phyloP scores from a whole-genome alignment of 78 protist genomes.

The Dictyostelium intermedium region DNA sequence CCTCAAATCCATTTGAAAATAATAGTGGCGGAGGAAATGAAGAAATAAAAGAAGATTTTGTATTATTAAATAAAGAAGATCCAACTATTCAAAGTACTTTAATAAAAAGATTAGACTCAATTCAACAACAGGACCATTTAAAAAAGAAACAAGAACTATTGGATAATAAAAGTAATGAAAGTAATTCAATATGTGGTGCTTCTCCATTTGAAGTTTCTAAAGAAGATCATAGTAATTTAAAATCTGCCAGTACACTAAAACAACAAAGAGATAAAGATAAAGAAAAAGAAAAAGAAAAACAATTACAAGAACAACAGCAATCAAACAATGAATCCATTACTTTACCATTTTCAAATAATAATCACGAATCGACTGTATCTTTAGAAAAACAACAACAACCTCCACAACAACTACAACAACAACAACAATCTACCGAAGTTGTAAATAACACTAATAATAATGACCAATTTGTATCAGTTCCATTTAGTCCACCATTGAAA shows the following conservation, averaged over 20 bases:
- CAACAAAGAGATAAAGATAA: neutral
- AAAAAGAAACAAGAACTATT: neutral
- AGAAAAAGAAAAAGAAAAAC: neutral
- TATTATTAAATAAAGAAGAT: neutral
- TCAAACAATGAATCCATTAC: neutral
- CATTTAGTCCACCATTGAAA: slow-evolving; percentile 8
- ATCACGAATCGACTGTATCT: neutral
- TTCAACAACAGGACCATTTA: neutral
- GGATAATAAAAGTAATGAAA: slow-evolving; percentile 7
- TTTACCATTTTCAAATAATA: neutral
- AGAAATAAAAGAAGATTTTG: neutral
- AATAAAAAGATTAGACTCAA: neutral
- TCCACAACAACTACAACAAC: neutral
- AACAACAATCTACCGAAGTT: neutral
- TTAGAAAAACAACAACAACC: neutral
- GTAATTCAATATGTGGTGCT: slow-evolving; percentile 5
- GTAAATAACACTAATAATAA: neutral
- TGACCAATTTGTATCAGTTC: slow-evolving; percentile 18
- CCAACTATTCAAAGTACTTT: neutral
- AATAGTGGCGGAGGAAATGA: neutral
- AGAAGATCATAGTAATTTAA: neutral
- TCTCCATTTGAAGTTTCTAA: slow-evolving; percentile 16
- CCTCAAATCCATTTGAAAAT: neutral
- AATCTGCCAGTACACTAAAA: slow-evolving; percentile 6
- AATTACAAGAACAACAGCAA: neutral